Evolutionary conservation across 306 rosid species (phyloP), one percentile per base, ranked within the genome.

Genomic region (Cicer chorassanicum): DNA sequence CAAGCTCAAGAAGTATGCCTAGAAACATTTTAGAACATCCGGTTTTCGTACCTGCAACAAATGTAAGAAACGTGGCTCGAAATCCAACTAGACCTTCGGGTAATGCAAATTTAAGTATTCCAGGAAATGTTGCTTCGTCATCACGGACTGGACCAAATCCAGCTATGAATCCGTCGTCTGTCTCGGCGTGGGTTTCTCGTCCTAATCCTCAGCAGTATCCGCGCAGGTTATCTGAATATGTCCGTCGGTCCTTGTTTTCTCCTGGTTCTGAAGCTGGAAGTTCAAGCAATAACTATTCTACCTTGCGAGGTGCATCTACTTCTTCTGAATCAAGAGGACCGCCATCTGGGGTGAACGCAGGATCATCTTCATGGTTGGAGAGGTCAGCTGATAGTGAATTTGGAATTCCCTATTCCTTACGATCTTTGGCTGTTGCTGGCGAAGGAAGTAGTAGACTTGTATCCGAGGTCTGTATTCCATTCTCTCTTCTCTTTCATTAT

Each of bases 371-470:
- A 29, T 89, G 88, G 93, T 59, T 84, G 74, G 99, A 95, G 81
- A 87, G 98, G 87, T 88, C 83, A 72, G 90, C 85, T 49, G 93
- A 89, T 69, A 59, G 78, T 80, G 91, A 82, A 57, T 80, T 84
- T 55, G 97, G 93, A 74, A 61, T 92, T 77, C 98, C 92, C 18
- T 83, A 90, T 84, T 85, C 97, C 4, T 82, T 95, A 15, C 89
- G 95, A 62, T 14, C 89, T 13, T 83, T 89, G 83, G 93, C 96
- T 68, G 77, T 82, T 59, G 82, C 80, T 0, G 76, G 91, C 70
- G 99, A 92, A 79, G 97, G 98, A 78, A 90, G 79, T 70, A 83
- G 83, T 81, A 86, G 99, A 82, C 89, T 90, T 71, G 93, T 90
- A 61, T 95, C 99, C 16, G 99, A 92, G 99, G 99, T 95, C 6